Conservation (phyloP, 331 rosid genomes). For the Arachis monticola region DNA sequence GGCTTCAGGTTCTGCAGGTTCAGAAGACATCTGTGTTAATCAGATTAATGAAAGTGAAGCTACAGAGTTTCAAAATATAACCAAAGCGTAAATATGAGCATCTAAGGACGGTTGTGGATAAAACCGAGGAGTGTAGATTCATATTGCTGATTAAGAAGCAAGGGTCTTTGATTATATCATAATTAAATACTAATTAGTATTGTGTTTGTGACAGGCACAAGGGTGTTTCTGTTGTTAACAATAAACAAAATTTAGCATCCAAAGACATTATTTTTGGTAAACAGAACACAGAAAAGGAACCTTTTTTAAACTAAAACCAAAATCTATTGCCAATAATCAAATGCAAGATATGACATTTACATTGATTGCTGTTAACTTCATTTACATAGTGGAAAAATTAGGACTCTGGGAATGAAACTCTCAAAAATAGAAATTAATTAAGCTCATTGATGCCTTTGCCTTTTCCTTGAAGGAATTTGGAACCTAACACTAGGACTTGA, state of each 20-base stretch:
- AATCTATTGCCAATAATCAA: constrained; percentile 38
- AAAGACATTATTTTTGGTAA: neutral
- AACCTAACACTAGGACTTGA: constrained; percentile 37
- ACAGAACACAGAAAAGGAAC: neutral
- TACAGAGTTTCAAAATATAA: constrained; percentile 25
- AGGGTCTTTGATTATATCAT: neutral
- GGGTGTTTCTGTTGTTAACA: neutral
- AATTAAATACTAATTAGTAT: neutral
- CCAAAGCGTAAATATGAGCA: constrained; percentile 9
- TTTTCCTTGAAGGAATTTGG: constrained; percentile 52
- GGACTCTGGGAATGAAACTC: constrained; percentile 9
- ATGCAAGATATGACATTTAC: constrained; percentile 58
- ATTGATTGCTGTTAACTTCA: constrained; percentile 41
- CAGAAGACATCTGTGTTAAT: constrained; percentile 25
- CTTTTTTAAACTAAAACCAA: constrained; percentile 32
- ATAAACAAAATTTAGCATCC: neutral
- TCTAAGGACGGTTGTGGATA: constrained; percentile 8
- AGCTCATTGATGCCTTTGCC: constrained; percentile 63
- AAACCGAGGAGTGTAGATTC: constrained; percentile 8
- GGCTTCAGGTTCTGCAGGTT: no score
- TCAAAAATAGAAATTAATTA: constrained; percentile 2
- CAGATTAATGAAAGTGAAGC: neutral
- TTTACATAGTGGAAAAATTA: constrained; percentile 39
- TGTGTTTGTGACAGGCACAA: neutral
- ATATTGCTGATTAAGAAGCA: neutral